These are phyloP conservation scores for Globisporangium irregulare DNA, from an alignment of 352 stramenopile genomes.

Conservation along the genomic window DNA sequence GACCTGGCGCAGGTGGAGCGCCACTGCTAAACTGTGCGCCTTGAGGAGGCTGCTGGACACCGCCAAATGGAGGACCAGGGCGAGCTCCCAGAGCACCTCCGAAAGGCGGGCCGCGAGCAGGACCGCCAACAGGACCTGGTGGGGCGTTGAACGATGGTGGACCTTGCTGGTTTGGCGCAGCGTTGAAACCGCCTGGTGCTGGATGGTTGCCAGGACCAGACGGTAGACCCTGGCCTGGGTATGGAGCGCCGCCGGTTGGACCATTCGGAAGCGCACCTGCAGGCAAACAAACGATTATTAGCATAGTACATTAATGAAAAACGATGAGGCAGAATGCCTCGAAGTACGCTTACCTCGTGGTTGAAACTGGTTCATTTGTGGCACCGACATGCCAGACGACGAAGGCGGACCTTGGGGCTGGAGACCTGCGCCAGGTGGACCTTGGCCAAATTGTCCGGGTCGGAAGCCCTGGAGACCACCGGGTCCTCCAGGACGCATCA, in stretches of 20 bases:
- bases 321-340: not conserved
- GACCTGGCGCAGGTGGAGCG: conserved; percentile 6
- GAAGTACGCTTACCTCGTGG: conserved; percentile 22
- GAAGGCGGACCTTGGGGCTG: conserved; percentile 25
- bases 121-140: conserved; percentile 18
- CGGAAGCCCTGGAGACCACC: conserved; percentile 17
- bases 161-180: conserved; percentile 11
- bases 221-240: conserved; percentile 21
- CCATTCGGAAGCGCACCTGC: conserved; percentile 21
- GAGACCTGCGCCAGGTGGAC: conserved; percentile 10
- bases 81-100: conserved; percentile 12
- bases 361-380: conserved; percentile 44
- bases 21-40: conserved; percentile 7
- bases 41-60: conserved; percentile 15
- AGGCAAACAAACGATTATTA: not conserved
- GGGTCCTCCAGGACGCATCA: conserved; percentile 6
- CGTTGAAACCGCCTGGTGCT: conserved; percentile 13
- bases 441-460: conserved; percentile 24
- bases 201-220: conserved; percentile 13
- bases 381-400: conserved; percentile 28
- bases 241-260: conserved; percentile 23
- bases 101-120: conserved; percentile 14
- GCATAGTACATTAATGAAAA: not conserved
- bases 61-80: conserved; percentile 13
- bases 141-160: conserved; percentile 14